A percentile compares a stretch with the other conserved stretches of the same genome.
These are phyloP conservation scores for Saccharomyces jurei DNA, from an alignment of 805 yeast genomes.

Conservation along the genomic window DNA sequence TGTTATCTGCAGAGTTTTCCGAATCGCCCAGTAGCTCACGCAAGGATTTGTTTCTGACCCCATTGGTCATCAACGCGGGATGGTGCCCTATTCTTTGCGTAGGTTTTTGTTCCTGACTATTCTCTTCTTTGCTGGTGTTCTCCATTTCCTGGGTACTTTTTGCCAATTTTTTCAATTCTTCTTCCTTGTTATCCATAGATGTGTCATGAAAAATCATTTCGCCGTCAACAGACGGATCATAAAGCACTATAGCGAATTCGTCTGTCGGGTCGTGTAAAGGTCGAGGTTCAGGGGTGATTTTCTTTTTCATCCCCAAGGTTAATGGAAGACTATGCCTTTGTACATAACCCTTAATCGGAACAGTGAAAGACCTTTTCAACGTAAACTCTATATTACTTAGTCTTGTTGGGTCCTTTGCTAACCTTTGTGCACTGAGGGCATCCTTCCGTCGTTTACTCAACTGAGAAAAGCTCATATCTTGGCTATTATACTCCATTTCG, in stretches of 20 bases:
- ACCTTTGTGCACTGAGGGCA: conserved; percentile 52
- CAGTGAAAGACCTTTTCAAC: conserved; percentile 44
- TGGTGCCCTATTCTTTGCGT: conserved; percentile 26
- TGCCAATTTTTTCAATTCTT: conserved; percentile 26
- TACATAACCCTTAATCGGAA: conserved; percentile 46
- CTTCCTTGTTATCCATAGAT: conserved; percentile 9
- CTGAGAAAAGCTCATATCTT: conserved; percentile 24
- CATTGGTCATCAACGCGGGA: conserved; percentile 26
- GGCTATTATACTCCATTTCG: conserved; percentile 16
- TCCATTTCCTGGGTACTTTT: conserved; percentile 23
- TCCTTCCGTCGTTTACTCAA: conserved; percentile 38
- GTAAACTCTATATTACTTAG: conserved; percentile 33
- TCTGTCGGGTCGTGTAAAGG: conserved; percentile 93
- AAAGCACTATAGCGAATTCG: conserved; percentile 88
- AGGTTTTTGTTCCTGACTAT: conserved; percentile 5
- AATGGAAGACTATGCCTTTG: conserved; percentile 51
- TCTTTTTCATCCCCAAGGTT: conserved; percentile 74
- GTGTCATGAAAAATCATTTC: conserved; percentile 22
- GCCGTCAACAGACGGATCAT: conserved; percentile 90
- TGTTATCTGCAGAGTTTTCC: conserved; percentile 40
- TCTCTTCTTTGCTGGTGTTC: conserved; percentile 19
- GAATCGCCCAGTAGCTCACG: conserved; percentile 72
- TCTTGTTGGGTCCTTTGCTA: conserved; percentile 33
- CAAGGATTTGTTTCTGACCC: conserved; percentile 46
- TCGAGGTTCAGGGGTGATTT: conserved; percentile 65